phyloP scores from a whole-genome alignment of 306 rosid species.

The Glycine tomentella region DNA sequence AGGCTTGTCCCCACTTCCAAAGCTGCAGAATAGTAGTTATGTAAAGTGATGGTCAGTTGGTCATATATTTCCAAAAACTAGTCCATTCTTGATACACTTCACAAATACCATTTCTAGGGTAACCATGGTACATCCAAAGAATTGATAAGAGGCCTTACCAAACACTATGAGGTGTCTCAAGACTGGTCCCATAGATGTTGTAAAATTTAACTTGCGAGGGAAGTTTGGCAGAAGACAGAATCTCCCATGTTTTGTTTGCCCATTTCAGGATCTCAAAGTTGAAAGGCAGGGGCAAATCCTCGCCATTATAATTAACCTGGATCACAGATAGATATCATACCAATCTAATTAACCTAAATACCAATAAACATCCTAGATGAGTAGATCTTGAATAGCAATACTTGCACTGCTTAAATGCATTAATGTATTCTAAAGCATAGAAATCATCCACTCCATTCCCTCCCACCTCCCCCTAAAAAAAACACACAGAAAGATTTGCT shows the following conservation, averaged over 20 bases:
- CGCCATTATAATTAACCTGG: constrained; percentile 75
- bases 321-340: constrained; percentile 32
- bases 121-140: constrained; percentile 28
- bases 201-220: constrained; percentile 87
- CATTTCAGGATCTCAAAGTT: constrained; percentile 81
- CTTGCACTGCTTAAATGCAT: constrained; percentile 23
- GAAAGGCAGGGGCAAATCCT: constrained; percentile 71
- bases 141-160: constrained; percentile 64
- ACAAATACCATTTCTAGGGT: constrained; percentile 27
- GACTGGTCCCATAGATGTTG: constrained; percentile 82
- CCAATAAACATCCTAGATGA: constrained; percentile 21
- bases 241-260: constrained; percentile 80
- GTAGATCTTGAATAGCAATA: constrained; percentile 3
- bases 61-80: constrained; percentile 39
- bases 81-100: constrained; percentile 20
- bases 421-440: constrained; percentile 5
- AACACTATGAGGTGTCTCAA: constrained; percentile 81
- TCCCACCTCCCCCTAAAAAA: background rate
- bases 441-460: background rate
- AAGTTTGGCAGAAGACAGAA: constrained; percentile 78
- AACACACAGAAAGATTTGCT: background rate
- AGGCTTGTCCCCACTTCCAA: constrained; percentile 75
- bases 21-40: constrained; percentile 67
- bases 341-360: constrained; percentile 9
- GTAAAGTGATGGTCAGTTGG: constrained; percentile 33